Evolutionary conservation across 352 stramenopile genomes (phyloP).

Genomic region (Globisporangium lucens): DNA sequence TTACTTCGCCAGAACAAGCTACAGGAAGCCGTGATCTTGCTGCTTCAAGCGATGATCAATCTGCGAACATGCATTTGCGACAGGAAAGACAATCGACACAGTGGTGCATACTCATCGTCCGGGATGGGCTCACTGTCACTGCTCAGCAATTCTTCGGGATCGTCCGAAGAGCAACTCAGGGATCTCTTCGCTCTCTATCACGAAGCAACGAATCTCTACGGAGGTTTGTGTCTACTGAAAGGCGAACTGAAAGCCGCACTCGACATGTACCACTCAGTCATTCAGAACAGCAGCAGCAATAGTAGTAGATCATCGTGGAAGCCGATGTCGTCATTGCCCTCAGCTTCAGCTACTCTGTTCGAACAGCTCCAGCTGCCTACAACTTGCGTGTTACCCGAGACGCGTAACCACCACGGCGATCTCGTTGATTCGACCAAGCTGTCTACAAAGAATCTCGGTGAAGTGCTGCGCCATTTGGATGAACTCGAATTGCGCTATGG

Average conservation of each 20-base stretch:
- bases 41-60: slow-evolving; percentile 40
- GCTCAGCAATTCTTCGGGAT: background rate
- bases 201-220: slow-evolving; percentile 42
- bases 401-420: slow-evolving; percentile 33
- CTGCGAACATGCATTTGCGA: slow-evolving; percentile 24
- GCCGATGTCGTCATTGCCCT: background rate
- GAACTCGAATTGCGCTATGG: slow-evolving; percentile 59
- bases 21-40: slow-evolving; percentile 33
- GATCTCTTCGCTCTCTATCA: slow-evolving; percentile 36
- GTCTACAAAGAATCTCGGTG: slow-evolving; percentile 37
- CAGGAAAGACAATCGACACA: background rate
- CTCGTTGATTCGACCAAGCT: slow-evolving; percentile 47
- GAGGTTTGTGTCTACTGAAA: slow-evolving; percentile 45
- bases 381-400: slow-evolving; percentile 42
- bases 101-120: too few species aligned
- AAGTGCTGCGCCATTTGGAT: slow-evolving; percentile 46
- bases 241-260: slow-evolving; percentile 46
- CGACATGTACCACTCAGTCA: slow-evolving; percentile 41
- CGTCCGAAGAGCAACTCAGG: background rate
- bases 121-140: background rate
- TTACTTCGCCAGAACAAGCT: slow-evolving; percentile 40
- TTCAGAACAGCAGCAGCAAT: slow-evolving; percentile 8
- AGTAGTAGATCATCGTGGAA: background rate
- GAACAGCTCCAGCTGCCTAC: slow-evolving; percentile 32
- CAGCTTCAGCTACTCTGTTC: slow-evolving; percentile 5